These are phyloP conservation scores for Lentithecium fluviatile DNA, from an alignment of 495 filamentous ascomycete species.

Conservation along the genomic window DNA sequence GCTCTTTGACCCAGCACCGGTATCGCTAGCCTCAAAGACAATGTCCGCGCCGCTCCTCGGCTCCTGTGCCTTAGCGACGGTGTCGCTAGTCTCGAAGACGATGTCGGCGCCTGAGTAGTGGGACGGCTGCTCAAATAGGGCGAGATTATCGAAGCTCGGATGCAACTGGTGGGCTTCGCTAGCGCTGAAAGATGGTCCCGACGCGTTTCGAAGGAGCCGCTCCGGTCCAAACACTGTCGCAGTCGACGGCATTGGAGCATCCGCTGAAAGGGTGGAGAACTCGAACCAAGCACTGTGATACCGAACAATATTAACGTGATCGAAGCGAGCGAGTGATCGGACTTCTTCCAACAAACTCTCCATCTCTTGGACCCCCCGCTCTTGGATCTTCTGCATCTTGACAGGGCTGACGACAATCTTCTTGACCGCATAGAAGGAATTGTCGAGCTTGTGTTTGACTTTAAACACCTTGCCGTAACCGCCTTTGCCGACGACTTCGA, in stretches of 20 bases:
- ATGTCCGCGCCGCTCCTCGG: conserved; percentile 4
- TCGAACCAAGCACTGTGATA: conserved; percentile 45
- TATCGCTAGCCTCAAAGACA: conserved; percentile 33
- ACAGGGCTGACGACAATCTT: conserved; percentile 41
- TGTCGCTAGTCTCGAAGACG: conserved; percentile 16
- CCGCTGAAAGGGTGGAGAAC: conserved; percentile 8
- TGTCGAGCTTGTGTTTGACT: conserved; percentile 43
- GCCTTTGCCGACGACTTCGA: conserved; percentile 44
- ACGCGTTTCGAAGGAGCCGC: conserved; percentile 9
- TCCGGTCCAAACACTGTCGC: neutral
- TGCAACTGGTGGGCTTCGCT: neutral
- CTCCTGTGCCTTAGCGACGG: neutral
- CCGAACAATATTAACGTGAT: conserved; percentile 45
- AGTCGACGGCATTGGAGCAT: neutral
- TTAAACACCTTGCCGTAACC: conserved; percentile 49
- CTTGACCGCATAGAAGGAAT: conserved; percentile 47
- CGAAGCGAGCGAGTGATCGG: conserved; percentile 38
- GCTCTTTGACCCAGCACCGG: neutral
- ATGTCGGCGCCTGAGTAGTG: neutral
- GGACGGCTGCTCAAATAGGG: conserved; percentile 4
- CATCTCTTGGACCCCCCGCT: conserved; percentile 36
- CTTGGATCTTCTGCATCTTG: conserved; percentile 34
- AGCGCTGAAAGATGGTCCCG: neutral
- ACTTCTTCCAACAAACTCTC: conserved; percentile 44
- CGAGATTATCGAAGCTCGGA: neutral